Evolutionary conservation across 1,139 yeast species (phyloP).

Genomic region (Suhomyces maxii): DNA sequence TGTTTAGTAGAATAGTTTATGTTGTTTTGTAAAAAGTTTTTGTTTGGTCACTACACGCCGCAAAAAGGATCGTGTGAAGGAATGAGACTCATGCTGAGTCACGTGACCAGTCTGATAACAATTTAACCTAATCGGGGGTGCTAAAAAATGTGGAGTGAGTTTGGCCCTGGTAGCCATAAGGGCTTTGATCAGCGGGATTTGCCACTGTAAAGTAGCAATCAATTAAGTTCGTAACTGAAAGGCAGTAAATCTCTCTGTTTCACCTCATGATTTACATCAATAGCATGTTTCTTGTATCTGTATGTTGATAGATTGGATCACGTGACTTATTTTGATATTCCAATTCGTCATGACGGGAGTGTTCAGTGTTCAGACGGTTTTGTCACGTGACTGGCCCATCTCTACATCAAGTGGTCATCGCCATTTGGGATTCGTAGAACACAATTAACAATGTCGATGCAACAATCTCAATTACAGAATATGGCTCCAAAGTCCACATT

Average conservation of each 20-base stretch:
- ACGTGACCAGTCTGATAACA: no score
- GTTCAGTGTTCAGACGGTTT: neutral
- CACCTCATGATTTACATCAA: neutral
- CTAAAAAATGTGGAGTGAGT: no score
- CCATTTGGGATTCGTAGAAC: neutral
- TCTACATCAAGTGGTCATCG: neutral
- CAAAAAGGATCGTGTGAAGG: neutral
- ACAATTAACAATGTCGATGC: neutral
- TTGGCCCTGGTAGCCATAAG: no score
- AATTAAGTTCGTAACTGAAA: no score
- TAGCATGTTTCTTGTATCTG: neutral
- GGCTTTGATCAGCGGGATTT: no score
- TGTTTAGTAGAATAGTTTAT: neutral
- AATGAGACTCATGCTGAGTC: no score
- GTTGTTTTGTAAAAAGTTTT: neutral
- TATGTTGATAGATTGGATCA: neutral
- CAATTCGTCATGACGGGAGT: neutral
- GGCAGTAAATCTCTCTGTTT: no score
- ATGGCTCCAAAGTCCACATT: slow-evolving; percentile 6
- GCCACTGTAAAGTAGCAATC: no score
- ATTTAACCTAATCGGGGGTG: no score
- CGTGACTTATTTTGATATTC: neutral
- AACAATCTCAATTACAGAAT: neutral
- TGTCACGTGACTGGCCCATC: neutral
- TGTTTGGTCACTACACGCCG: neutral